Percentiles rank a stretch among this genome's conserved stretches.
Evolutionary conservation across 257 asterid genomes (phyloP).

Genomic region (Gentiana dahurica): DNA sequence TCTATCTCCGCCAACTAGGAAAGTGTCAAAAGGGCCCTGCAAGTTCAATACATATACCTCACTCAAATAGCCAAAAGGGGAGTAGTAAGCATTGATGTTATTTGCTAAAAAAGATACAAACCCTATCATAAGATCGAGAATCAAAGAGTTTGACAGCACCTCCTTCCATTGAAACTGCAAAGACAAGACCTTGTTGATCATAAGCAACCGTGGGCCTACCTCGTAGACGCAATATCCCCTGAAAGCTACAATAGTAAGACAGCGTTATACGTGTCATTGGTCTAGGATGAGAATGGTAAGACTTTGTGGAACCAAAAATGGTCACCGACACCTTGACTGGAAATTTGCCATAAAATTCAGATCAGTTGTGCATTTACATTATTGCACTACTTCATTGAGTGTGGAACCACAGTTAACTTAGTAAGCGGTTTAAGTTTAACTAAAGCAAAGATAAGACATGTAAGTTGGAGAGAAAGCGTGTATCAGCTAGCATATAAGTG

Average conservation of each 20-base stretch:
- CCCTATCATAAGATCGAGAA: conserved; percentile 92
- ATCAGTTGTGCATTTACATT: too few species aligned
- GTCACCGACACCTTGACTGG: too few species aligned
- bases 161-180: conserved; percentile 98
- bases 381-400: too few species aligned
- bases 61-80: conserved; percentile 4
- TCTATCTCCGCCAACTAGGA: conserved; percentile 91
- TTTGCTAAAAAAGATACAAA: conserved; percentile 7
- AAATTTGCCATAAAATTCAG: too few species aligned
- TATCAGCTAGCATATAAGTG: too few species aligned
- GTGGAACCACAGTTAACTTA: too few species aligned
- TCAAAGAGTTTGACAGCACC: conserved; percentile 92
- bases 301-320: too few species aligned
- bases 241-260: conserved; percentile 69
- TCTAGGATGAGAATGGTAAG: not conserved
- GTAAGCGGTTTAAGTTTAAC: too few species aligned
- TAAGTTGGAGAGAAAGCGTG: too few species aligned
- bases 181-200: conserved; percentile 97
- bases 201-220: conserved; percentile 97
- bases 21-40: conserved; percentile 96
- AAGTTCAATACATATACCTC: conserved; percentile 6
- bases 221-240: conserved; percentile 82
- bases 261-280: conserved; percentile 27
- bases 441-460: too few species aligned
- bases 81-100: not conserved